Evolutionary conservation across 2,329 filamentous ascomycete genomes (phyloP).

Genomic region (Elsinoe fawcettii): DNA sequence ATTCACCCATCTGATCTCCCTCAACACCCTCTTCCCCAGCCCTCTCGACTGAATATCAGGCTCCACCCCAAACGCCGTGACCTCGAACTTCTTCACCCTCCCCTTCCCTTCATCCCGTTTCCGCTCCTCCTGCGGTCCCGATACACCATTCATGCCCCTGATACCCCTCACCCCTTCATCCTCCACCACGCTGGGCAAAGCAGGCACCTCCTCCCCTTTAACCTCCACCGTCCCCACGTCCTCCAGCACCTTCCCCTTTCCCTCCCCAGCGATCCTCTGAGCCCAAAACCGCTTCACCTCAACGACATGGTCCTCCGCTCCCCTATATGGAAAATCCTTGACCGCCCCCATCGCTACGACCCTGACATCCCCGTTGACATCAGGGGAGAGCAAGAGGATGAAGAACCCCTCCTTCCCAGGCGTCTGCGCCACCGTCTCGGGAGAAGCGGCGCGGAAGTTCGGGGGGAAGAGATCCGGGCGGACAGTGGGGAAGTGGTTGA

Average conservation of each 20-base stretch:
- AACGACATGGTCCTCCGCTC: background rate
- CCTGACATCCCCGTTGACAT: background rate
- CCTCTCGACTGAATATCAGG: background rate
- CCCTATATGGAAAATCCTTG: background rate
- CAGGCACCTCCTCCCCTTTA: background rate
- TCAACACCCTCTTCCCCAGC: background rate
- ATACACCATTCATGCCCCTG: background rate
- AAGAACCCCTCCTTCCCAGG: background rate
- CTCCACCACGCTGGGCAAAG: background rate
- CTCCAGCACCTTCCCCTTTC: background rate
- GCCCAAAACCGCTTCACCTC: background rate
- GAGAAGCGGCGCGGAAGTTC: background rate
- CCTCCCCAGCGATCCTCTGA: background rate
- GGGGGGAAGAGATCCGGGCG: background rate
- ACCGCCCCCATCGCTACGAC: background rate
- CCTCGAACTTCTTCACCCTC: background rate
- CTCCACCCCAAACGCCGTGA: constrained; percentile 1
- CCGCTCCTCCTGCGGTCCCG: background rate
- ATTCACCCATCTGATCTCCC: background rate
- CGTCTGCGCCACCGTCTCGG: background rate
- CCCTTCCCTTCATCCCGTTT: background rate
- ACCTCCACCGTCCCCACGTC: background rate
- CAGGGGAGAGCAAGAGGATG: background rate
- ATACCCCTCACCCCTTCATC: background rate
- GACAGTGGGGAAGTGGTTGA: background rate